These are phyloP conservation scores for Exophiala aquamarina DNA, from an alignment of 2,329 filamentous ascomycete species.

Conservation along the genomic window DNA sequence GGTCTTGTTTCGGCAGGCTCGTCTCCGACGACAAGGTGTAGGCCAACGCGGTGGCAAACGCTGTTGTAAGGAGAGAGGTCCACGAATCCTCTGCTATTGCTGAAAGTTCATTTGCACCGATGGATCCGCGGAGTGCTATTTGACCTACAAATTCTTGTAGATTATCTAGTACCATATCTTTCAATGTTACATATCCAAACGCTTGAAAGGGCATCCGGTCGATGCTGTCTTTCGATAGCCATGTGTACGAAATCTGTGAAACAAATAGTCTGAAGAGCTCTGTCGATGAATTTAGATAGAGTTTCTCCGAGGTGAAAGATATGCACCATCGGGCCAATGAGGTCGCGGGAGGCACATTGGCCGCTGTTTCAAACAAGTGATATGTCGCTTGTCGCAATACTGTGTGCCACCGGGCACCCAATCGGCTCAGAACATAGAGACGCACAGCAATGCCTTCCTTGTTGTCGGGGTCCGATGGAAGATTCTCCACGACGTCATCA, in stretches of 20 bases:
- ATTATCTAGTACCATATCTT: slow-evolving; percentile 67
- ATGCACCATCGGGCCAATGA: slow-evolving; percentile 74
- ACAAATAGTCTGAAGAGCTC: slow-evolving; percentile 81
- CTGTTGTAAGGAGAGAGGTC: slow-evolving; percentile 60
- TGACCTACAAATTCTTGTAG: slow-evolving; percentile 78
- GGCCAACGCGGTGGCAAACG: slow-evolving; percentile 76
- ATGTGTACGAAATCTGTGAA: slow-evolving; percentile 86
- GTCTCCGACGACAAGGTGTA: slow-evolving; percentile 82
- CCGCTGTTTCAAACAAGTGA: slow-evolving; percentile 89
- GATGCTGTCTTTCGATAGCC: slow-evolving; percentile 69
- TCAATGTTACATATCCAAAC: slow-evolving; percentile 73
- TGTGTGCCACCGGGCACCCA: slow-evolving; percentile 83
- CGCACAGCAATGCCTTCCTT: slow-evolving; percentile 83
- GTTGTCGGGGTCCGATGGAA: slow-evolving; percentile 72
- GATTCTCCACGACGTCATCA: slow-evolving; percentile 73
- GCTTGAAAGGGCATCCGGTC: slow-evolving; percentile 78
- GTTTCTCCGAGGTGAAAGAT: slow-evolving; percentile 60
- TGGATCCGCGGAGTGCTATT: slow-evolving; percentile 76
- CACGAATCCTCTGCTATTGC: slow-evolving; percentile 55
- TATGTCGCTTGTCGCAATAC: slow-evolving; percentile 85
- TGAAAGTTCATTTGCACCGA: slow-evolving; percentile 62
- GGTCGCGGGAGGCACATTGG: slow-evolving; percentile 64
- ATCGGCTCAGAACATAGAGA: slow-evolving; percentile 69
- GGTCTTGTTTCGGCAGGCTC: slow-evolving; percentile 42
- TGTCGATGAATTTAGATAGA: slow-evolving; percentile 65